phyloP scores from a whole-genome alignment of 306 rosid genomes.

The Lathyrus oleraceus region DNA sequence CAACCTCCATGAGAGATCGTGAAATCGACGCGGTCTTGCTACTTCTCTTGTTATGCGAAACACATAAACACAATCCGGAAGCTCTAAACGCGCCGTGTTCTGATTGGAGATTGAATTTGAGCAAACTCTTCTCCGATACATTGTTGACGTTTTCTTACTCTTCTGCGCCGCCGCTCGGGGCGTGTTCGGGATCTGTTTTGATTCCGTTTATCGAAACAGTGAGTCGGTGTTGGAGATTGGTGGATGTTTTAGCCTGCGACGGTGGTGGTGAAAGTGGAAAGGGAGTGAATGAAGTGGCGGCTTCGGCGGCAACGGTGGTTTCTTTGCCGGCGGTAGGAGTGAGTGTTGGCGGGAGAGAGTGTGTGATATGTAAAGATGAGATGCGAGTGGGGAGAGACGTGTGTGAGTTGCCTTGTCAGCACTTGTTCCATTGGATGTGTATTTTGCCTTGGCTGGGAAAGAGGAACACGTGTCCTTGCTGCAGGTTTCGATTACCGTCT shows the following conservation, averaged over 20 bases:
- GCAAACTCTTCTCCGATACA: constrained; percentile 28
- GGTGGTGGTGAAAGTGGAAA: constrained; percentile 14
- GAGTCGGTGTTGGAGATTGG: constrained; percentile 62
- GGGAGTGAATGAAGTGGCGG: constrained; percentile 52
- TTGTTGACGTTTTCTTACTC: constrained; percentile 43
- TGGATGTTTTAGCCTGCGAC: constrained; percentile 37
- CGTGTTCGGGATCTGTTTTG: constrained; percentile 40
- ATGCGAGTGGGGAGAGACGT: constrained; percentile 72
- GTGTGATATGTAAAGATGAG: constrained; percentile 82
- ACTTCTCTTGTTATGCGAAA: constrained; percentile 79
- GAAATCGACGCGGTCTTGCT: constrained; percentile 69
- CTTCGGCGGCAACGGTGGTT: constrained; percentile 56
- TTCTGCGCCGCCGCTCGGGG: constrained; percentile 41
- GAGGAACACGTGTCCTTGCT: constrained; percentile 89
- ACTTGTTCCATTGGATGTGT: constrained; percentile 86
- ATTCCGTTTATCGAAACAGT: constrained; percentile 61
- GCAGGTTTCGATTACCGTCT: constrained; percentile 73
- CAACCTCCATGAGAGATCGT: constrained; percentile 39
- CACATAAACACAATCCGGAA: constrained; percentile 59
- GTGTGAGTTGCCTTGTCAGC: constrained; percentile 82
- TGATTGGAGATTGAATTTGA: constrained; percentile 57
- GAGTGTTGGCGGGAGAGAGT: constrained; percentile 53
- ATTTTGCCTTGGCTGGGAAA: constrained; percentile 75
- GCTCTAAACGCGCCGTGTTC: constrained; percentile 45
- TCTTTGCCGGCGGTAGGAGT: constrained; percentile 59